Percentiles rank a stretch among this genome's conserved stretches.
Conservation (phyloP, 805 yeast genomes). For the Saturnispora bothae region DNA sequence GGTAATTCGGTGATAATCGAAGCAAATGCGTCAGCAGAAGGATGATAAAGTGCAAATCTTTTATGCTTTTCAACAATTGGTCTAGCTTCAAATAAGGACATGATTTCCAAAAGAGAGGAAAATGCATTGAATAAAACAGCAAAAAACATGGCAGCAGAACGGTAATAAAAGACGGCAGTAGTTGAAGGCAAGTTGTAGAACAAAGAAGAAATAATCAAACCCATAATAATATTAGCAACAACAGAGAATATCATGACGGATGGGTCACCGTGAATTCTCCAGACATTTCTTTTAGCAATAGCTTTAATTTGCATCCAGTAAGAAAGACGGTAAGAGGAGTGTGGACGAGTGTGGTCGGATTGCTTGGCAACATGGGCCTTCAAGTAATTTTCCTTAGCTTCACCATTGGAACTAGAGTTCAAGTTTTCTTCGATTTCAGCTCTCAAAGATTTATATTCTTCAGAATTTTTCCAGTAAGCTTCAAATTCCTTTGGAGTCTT, state of each 20-base stretch:
- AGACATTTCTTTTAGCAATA: constrained; percentile 35
- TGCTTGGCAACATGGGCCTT: constrained; percentile 33
- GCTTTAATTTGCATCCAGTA: constrained; percentile 42
- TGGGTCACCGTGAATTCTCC: constrained; percentile 42
- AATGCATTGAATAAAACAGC: constrained; percentile 55
- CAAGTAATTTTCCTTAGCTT: constrained; percentile 9
- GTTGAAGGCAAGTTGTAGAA: constrained; percentile 37
- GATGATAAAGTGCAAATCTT: constrained; percentile 45
- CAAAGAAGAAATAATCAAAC: constrained; percentile 45
- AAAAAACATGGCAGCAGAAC: constrained; percentile 61
- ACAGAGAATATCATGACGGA: constrained; percentile 34
- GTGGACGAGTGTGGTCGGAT: constrained; percentile 33
- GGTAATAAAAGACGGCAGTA: constrained; percentile 39
- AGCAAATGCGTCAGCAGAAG: constrained; percentile 51
- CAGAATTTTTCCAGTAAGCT: constrained; percentile 30
- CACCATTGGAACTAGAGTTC: constrained; percentile 3
- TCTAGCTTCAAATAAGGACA: constrained; percentile 44
- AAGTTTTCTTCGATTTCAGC: constrained; percentile 27
- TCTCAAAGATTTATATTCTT: constrained; percentile 25
- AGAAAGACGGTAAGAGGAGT: constrained; percentile 45
- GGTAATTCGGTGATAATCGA: constrained; percentile 51
- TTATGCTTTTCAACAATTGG: constrained; percentile 51
- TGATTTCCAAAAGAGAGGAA: constrained; percentile 48
- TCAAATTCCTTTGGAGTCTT: constrained; percentile 31
- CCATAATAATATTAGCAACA: constrained; percentile 40